A percentile compares a stretch with the other conserved stretches of the same genome.
These are phyloP conservation scores for Alternaria sp. DNA, from an alignment of 2,329 filamentous ascomycete species.

Conservation along the genomic window DNA sequence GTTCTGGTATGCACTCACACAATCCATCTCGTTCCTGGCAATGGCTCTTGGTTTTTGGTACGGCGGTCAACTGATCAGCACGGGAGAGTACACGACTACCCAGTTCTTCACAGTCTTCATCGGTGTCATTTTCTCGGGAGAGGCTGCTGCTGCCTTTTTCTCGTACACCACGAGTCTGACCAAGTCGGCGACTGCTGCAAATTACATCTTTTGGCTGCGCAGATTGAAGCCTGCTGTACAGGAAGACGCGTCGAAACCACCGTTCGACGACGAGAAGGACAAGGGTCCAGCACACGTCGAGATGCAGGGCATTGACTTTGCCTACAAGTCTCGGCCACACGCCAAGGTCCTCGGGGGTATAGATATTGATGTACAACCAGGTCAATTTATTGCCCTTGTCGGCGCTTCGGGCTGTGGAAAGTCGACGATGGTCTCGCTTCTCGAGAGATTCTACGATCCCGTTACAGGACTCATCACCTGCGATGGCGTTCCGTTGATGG, in stretches of 20 bases:
- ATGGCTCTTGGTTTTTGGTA: slow-evolving; percentile 52
- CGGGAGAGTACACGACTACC: slow-evolving; percentile 70
- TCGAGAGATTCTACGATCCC: slow-evolving; percentile 95
- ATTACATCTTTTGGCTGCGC: slow-evolving; percentile 58
- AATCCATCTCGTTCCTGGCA: slow-evolving; percentile 70
- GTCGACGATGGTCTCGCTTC: slow-evolving; percentile 86
- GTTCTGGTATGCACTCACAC: slow-evolving; percentile 82
- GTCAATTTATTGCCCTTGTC: slow-evolving; percentile 87
- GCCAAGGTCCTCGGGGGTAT: slow-evolving; percentile 85
- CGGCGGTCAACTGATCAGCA: slow-evolving; percentile 46
- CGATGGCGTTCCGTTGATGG: slow-evolving; percentile 80
- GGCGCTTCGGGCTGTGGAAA: slow-evolving; percentile 94
- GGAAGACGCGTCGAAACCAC: slow-evolving; percentile 46
- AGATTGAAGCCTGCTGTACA: slow-evolving; percentile 49
- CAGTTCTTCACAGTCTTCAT: slow-evolving; percentile 94
- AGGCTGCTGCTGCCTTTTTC: slow-evolving; percentile 88
- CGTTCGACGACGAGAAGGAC: slow-evolving; percentile 44
- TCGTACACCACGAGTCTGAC: slow-evolving; percentile 96
- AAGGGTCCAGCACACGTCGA: slow-evolving; percentile 45
- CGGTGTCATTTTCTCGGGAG: slow-evolving; percentile 43
- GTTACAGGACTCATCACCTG: slow-evolving; percentile 79
- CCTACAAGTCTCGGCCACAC: slow-evolving; percentile 81
- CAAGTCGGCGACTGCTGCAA: slow-evolving; percentile 88
- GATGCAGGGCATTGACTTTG: slow-evolving; percentile 72
- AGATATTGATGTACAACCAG: slow-evolving; percentile 71